These are phyloP conservation scores for Phtheirospermum japonicum DNA, from an alignment of 257 asterid genomes.

Conservation along the genomic window DNA sequence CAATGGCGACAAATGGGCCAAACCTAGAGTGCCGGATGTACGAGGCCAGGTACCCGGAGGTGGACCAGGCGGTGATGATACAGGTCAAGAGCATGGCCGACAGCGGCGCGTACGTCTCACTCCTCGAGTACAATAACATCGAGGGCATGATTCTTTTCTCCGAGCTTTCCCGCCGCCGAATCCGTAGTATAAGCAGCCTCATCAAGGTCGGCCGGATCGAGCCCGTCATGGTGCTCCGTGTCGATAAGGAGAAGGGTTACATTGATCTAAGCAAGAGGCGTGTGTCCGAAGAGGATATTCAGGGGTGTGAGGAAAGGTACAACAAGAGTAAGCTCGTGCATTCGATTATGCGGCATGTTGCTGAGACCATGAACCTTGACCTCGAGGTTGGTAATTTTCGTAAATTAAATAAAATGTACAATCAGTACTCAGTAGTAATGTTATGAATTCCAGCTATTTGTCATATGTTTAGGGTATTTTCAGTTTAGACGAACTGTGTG, in stretches of 20 bases:
- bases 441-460: neutral
- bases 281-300: conserved; percentile 93
- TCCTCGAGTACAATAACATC: conserved; percentile 88
- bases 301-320: conserved; percentile 84
- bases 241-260: conserved; percentile 90
- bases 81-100: conserved; percentile 98
- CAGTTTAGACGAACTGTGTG: conserved; percentile 13
- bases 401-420: neutral
- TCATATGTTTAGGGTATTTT: neutral
- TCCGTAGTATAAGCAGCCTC: conserved; percentile 87
- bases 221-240: conserved; percentile 97
- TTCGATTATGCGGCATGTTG: conserved; percentile 95
- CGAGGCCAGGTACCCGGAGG: conserved; percentile 94
- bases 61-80: conserved; percentile 89
- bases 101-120: conserved; percentile 91
- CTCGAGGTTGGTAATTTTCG: conserved; percentile 58
- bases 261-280: conserved; percentile 96
- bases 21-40: conserved; percentile 97
- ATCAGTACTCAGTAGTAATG: neutral
- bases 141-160: conserved; percentile 98
- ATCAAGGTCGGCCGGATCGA: conserved; percentile 91
- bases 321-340: conserved; percentile 98
- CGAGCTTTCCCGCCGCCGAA: conserved; percentile 96
- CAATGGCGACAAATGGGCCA: conserved; percentile 66
- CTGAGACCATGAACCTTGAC: conserved; percentile 77